Conservation (phyloP, 2,329 filamentous ascomycete genomes). For the Coniochaeta sp. region DNA sequence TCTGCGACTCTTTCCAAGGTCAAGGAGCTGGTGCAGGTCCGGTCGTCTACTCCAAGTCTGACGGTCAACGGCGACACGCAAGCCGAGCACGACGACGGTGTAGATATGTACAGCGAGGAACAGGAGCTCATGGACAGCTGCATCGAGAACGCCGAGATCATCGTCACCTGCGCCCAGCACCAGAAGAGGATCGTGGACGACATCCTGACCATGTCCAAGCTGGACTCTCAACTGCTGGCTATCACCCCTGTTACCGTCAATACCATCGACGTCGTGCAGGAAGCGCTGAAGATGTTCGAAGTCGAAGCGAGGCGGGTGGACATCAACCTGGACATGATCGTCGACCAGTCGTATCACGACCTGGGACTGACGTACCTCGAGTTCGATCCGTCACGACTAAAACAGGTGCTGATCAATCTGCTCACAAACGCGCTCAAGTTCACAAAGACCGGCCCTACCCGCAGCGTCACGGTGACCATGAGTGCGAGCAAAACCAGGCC, state of each 20-base stretch:
- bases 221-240: slow-evolving; percentile 67
- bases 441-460: slow-evolving; percentile 54
- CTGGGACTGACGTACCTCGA: slow-evolving; percentile 57
- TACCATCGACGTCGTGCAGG: slow-evolving; percentile 57
- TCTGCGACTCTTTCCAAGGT: slow-evolving; percentile 39
- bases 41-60: neutral
- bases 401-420: slow-evolving; percentile 74
- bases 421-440: slow-evolving; percentile 80
- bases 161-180: slow-evolving; percentile 69
- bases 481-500: slow-evolving; percentile 33
- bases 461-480: slow-evolving; percentile 44
- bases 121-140: slow-evolving; percentile 46
- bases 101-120: slow-evolving; percentile 22
- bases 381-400: slow-evolving; percentile 65
- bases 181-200: slow-evolving; percentile 76
- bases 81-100: slow-evolving; percentile 11
- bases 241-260: slow-evolving; percentile 65
- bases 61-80: neutral
- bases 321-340: slow-evolving; percentile 57
- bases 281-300: slow-evolving; percentile 71
- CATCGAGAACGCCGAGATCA: slow-evolving; percentile 69
- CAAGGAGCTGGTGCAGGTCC: slow-evolving; percentile 25
- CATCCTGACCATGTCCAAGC: slow-evolving; percentile 64
- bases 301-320: slow-evolving; percentile 63
- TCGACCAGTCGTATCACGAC: slow-evolving; percentile 53